Evolutionary conservation across 1,284 basidiomycete species (phyloP), one percentile per base, ranked within the genome.

Genomic region (Bjerkandera adusta): DNA sequence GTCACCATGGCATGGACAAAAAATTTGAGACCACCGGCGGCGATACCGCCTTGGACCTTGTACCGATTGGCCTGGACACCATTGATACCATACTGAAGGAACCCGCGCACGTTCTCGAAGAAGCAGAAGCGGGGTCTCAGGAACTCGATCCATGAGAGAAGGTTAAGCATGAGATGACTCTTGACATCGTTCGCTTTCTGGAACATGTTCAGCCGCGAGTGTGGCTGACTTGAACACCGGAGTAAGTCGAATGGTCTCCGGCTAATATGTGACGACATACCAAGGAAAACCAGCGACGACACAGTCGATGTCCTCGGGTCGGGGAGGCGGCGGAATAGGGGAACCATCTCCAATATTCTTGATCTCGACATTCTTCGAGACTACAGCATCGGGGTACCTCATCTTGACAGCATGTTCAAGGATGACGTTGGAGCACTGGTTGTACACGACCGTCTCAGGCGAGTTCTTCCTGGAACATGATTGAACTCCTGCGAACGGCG

Each of bases 31-130:
- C 83, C 82, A 8, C 88, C 87, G 72, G 77, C 77, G 22, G 73
- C 68, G 30, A 87, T 76, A 0, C 81, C 83, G 16, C 82, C 84
- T 38, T 69, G 69, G 0, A 79, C 66, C n/a, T 63, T 58, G 60
- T 83, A 63, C 24, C 56, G 54, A n/a, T 69, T 66, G 3, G 63
- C 67, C 56, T 85, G 81, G 7, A 53, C 64, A 0, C 77, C 69
- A 46, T 76, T 74, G 15, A 89, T 72, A 10, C 67, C 73, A 54
- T 72, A 83, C 11, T 59, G 63, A 1, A 86, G 56, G 56, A 89
- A 88, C 0, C 86, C 87, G 0, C 76, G 69, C 10, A 89, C 86
- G 55, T 89, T 89, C 61, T 89, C 86, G 36, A 89, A 77, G 52
- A 82, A 72, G 49, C 76, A 78, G 45, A 76, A 78, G n/a, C 68